These are phyloP conservation scores for Colletotrichum tropicale DNA, from an alignment of 2,329 filamentous ascomycete species.

Conservation along the genomic window DNA sequence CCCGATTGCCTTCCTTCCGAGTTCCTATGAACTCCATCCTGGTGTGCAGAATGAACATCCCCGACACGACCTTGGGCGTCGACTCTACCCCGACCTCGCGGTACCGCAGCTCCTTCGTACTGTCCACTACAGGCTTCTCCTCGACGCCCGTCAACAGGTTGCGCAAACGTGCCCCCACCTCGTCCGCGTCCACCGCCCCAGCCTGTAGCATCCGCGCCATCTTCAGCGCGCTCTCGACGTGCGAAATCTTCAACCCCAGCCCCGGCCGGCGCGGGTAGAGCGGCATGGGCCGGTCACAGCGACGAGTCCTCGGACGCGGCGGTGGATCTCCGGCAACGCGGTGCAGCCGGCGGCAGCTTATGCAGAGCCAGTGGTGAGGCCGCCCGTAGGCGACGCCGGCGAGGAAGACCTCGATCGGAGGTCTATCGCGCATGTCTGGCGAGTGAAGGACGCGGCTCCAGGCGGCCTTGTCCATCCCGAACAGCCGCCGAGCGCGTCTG, in stretches of 20 bases:
- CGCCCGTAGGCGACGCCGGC: background rate
- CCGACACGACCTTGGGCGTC: background rate
- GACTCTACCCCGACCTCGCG: fast-evolving
- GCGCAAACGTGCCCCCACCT: fast-evolving
- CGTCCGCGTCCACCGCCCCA: background rate
- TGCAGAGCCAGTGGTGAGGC: background rate
- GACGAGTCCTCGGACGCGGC: background rate
- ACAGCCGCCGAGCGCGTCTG: background rate
- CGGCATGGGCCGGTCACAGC: background rate
- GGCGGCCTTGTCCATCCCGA: background rate
- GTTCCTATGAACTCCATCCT: background rate
- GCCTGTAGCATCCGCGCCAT: background rate
- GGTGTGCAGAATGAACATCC: background rate
- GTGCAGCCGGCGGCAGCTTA: background rate
- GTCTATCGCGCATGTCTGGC: fast-evolving
- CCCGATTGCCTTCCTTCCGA: background rate
- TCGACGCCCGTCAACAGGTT: background rate
- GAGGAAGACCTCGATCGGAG: background rate
- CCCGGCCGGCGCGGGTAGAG: background rate
- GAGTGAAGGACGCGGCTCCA: fast-evolving
- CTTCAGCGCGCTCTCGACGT: background rate
- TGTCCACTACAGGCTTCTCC: background rate
- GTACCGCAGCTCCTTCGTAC: background rate
- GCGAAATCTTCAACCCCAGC: background rate
- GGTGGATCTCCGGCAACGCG: background rate